Percentiles rank a stretch among this genome's conserved stretches.
These are phyloP conservation scores for grape (Vitis vinifera) DNA, from an alignment of 164 flowering plant genomes.

Conservation along the genomic window DNA sequence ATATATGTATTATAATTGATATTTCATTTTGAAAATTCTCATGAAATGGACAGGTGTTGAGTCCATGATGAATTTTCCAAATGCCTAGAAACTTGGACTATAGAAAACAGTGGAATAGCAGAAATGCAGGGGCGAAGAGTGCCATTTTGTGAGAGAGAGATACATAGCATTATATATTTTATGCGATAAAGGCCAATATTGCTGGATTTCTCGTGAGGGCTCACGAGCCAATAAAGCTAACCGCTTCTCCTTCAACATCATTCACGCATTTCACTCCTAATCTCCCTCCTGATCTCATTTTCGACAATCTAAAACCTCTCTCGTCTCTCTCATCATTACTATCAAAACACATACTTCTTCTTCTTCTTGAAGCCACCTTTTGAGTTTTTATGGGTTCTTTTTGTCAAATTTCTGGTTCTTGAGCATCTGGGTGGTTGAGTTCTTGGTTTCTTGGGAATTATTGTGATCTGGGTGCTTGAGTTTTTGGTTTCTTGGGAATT, in stretches of 20 bases:
- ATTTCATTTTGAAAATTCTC: no score
- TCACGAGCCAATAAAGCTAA: constrained; percentile 24
- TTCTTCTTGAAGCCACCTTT: background rate
- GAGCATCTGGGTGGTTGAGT: background rate
- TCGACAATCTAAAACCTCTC: background rate
- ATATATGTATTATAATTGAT: no score
- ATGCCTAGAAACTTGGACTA: constrained; percentile 14
- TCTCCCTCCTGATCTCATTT: background rate
- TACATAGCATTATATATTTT: background rate
- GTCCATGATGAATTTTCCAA: background rate
- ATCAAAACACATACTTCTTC: no score
- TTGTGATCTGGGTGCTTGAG: background rate
- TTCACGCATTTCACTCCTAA: constrained; percentile 20
- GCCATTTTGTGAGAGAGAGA: background rate
- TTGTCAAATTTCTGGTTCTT: background rate
- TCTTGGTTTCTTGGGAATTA: constrained; percentile 1
- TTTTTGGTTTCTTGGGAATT: background rate
- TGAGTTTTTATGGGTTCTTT: background rate
- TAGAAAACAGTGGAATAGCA: no score
- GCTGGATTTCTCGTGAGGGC: constrained; percentile 30
- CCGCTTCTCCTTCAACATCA: constrained; percentile 10
- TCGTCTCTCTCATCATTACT: background rate
- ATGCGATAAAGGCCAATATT: constrained; percentile 3
- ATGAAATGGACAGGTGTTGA: constrained; percentile 18
- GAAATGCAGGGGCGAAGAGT: no score